Conservation (phyloP, 2,329 filamentous ascomycete species). For the Phialophora chinensis region DNA sequence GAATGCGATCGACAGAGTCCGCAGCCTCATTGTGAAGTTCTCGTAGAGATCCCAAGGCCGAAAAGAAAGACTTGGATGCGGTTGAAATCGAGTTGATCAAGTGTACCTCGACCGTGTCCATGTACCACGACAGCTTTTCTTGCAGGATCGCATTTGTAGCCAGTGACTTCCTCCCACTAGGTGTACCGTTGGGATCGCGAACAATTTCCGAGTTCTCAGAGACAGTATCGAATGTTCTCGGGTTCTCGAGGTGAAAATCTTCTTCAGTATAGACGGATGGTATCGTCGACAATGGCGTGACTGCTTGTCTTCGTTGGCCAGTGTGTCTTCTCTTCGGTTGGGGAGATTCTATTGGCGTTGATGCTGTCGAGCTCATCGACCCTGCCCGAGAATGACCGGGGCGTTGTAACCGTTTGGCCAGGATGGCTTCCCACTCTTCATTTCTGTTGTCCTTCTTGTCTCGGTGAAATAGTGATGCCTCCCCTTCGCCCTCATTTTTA, state of each 20-base stretch:
- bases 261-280: slow-evolving; percentile 94
- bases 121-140: slow-evolving; percentile 99
- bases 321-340: slow-evolving; percentile 57
- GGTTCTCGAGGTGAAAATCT: slow-evolving; percentile 93
- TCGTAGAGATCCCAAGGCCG: slow-evolving; percentile 85
- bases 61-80: slow-evolving; percentile 95
- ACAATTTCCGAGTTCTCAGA: slow-evolving; percentile 97
- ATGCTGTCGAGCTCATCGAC: slow-evolving; percentile 52
- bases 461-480: slow-evolving; percentile 54
- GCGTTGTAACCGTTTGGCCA: slow-evolving; percentile 53
- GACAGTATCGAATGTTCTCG: slow-evolving; percentile 92
- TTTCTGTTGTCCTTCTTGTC: slow-evolving; percentile 48
- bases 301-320: slow-evolving; percentile 67
- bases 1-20: slow-evolving; percentile 87
- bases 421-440: slow-evolving; percentile 57
- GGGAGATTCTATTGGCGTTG: slow-evolving; percentile 56
- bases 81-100: slow-evolving; percentile 95
- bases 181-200: slow-evolving; percentile 65
- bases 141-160: slow-evolving; percentile 97
- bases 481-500: slow-evolving; percentile 75
- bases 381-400: slow-evolving; percentile 45
- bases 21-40: slow-evolving; percentile 91
- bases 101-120: slow-evolving; percentile 98
- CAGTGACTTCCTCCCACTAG: slow-evolving; percentile 74
- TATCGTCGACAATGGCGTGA: slow-evolving; percentile 88